phyloP scores from a whole-genome alignment of 202 grass and related monocot genomes.

The Hordeum pubiflorum region DNA sequence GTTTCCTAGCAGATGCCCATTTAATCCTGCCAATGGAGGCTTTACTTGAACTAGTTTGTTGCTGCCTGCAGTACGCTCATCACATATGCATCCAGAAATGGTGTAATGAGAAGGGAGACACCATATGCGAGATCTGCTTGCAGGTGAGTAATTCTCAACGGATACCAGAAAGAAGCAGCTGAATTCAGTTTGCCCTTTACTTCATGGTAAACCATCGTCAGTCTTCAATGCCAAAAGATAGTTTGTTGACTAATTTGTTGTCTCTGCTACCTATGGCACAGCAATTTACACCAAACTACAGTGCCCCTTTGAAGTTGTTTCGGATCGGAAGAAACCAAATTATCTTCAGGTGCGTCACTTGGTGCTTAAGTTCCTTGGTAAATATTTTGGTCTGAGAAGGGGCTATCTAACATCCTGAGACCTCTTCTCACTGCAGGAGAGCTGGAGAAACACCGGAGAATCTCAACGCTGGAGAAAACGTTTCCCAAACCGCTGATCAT shows the following conservation, averaged over 20 bases:
- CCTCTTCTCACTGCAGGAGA: slow-evolving; percentile 34
- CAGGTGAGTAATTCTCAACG: slow-evolving; percentile 41
- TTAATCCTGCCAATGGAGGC: neutral
- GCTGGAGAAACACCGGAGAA: slow-evolving; percentile 29
- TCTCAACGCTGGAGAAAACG: slow-evolving; percentile 17
- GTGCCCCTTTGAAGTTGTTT: slow-evolving; percentile 47
- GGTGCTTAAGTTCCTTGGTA: neutral
- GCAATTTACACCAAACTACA: slow-evolving; percentile 50
- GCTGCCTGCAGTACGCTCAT: slow-evolving; percentile 57
- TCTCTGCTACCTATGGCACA: slow-evolving; percentile 15
- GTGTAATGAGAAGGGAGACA: slow-evolving; percentile 89
- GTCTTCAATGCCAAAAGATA: neutral
- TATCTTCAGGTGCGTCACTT: slow-evolving; percentile 41
- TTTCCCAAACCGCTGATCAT: slow-evolving; percentile 5
- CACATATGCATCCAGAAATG: slow-evolving; percentile 66
- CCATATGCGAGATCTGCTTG: slow-evolving; percentile 74
- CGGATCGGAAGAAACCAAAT: slow-evolving; percentile 40
- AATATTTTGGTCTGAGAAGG: neutral
- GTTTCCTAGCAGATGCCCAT: neutral
- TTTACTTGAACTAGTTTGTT: slow-evolving; percentile 31
- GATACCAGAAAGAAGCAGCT: slow-evolving; percentile 12
- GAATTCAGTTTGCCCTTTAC: neutral
- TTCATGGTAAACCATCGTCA: neutral
- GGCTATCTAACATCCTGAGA: neutral
- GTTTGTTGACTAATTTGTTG: slow-evolving; percentile 12